A percentile compares a stretch with the other conserved stretches of the same genome.
Conservation (phyloP, 2,329 filamentous ascomycete species). For the Aspergillus hiratsukae region DNA sequence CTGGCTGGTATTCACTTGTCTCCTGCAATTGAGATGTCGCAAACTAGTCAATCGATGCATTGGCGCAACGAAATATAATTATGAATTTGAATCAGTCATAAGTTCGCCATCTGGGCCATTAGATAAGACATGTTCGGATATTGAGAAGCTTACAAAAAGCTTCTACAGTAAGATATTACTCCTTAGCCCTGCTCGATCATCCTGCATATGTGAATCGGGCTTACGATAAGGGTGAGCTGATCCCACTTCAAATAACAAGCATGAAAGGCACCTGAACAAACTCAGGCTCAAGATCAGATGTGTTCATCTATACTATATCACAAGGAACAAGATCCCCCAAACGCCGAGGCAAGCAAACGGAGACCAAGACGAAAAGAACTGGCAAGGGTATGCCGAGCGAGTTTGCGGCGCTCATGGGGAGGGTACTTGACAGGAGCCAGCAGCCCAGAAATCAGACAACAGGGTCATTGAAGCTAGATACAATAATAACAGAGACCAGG, state of each 20-base stretch:
- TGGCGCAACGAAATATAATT: neutral
- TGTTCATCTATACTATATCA: conserved; percentile 23
- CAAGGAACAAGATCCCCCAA: conserved; percentile 20
- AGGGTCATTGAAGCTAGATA: conserved; percentile 8
- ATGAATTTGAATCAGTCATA: no score
- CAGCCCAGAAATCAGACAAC: neutral
- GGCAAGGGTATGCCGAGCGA: conserved; percentile 16
- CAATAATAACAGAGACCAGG: conserved; percentile 25
- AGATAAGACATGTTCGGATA: no score
- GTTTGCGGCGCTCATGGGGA: conserved; percentile 27
- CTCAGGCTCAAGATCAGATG: neutral
- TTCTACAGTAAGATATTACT: neutral
- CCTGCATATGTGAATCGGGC: neutral
- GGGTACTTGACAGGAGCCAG: neutral
- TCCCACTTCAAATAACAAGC: neutral
- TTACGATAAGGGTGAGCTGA: neutral
- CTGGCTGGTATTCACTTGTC: neutral
- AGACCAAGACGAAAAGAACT: conserved; percentile 14
- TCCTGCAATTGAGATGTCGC: neutral
- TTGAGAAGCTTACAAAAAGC: no score
- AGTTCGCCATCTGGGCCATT: neutral
- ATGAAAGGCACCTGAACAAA: neutral
- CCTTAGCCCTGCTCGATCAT: neutral
- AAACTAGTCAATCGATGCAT: neutral
- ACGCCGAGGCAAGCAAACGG: conserved; percentile 22